These are phyloP conservation scores for Bacterosira constricta DNA, from an alignment of 108 stramenopile species.

Conservation along the genomic window DNA sequence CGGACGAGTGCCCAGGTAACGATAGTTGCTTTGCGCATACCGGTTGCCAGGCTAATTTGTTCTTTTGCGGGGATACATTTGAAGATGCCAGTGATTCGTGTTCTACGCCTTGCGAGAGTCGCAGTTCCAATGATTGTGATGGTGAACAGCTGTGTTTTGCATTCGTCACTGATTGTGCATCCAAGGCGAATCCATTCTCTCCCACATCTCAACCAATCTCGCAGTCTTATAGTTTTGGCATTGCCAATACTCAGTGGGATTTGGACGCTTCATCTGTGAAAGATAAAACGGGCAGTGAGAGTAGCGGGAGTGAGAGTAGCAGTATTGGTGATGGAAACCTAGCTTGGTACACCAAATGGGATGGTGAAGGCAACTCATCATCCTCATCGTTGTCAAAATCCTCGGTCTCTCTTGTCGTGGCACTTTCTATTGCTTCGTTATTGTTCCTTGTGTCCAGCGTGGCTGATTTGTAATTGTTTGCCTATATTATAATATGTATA, in stretches of 20 bases:
- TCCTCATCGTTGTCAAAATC: not conserved
- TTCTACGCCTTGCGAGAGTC: slow-evolving; percentile 11
- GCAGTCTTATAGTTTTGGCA: not conserved
- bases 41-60: slow-evolving; percentile 34
- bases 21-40: slow-evolving; percentile 40
- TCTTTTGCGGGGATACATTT: slow-evolving; percentile 33
- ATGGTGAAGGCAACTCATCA: not conserved
- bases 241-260: not conserved
- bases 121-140: slow-evolving; percentile 26
- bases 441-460: too few relatives aligned
- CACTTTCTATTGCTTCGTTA: not conserved
- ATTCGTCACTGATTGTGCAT: slow-evolving; percentile 33
- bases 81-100: slow-evolving; percentile 39
- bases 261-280: too few relatives aligned
- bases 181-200: not conserved
- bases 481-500: too few relatives aligned
- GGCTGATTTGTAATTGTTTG: too few relatives aligned
- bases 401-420: not conserved
- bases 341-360: not conserved
- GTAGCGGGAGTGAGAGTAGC: too few relatives aligned
- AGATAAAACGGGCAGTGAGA: too few relatives aligned
- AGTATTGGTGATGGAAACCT: too few relatives aligned
- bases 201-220: not conserved
- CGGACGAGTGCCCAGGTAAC: slow-evolving; percentile 36
- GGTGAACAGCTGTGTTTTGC: slow-evolving; percentile 36